A percentile compares a stretch with the other conserved stretches of the same genome.
Evolutionary conservation across 2,329 filamentous ascomycete genomes (phyloP).

Genomic region (Leptographium galeiforme): DNA sequence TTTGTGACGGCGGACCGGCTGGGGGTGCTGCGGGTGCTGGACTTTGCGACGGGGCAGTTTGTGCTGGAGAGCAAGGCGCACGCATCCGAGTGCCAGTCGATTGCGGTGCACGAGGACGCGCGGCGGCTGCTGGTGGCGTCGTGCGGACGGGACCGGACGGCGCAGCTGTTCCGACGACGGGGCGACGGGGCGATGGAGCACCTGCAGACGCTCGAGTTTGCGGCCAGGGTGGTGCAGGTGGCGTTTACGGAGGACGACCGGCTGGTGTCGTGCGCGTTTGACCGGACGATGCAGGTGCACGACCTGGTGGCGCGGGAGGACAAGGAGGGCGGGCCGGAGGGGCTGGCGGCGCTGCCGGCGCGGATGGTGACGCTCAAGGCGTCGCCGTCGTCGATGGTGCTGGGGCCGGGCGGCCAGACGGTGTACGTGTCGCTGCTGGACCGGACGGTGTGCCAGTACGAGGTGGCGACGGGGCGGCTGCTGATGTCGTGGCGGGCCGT

Average conservation of each 20-base stretch:
- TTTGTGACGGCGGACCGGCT: conserved; percentile 77
- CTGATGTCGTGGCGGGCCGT: conserved; percentile 67
- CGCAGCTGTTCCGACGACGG: conserved; percentile 67
- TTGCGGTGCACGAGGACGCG: conserved; percentile 55
- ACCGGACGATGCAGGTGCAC: conserved; percentile 74
- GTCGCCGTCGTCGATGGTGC: conserved; percentile 72
- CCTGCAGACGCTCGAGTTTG: conserved; percentile 87
- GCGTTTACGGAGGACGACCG: conserved; percentile 63
- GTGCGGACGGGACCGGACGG: conserved; percentile 78
- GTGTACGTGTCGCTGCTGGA: conserved; percentile 48
- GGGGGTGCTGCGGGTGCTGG: conserved; percentile 64
- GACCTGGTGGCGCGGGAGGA: conserved; percentile 60
- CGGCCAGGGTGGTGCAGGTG: conserved; percentile 64
- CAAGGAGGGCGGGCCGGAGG: conserved; percentile 49
- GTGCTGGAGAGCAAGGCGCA: conserved; percentile 72
- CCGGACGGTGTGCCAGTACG: conserved; percentile 46
- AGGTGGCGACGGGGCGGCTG: conserved; percentile 54
- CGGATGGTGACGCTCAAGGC: conserved; percentile 72
- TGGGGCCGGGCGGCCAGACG: conserved; percentile 47
- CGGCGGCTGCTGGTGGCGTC: conserved; percentile 59
- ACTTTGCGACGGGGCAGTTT: conserved; percentile 46
- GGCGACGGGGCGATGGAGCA: conserved; percentile 51
- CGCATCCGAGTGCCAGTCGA: conserved; percentile 68
- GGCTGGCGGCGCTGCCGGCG: conserved; percentile 63
- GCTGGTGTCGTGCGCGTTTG: conserved; percentile 75